Conservation (phyloP, 257 asterid species). For the Dorcoceras hygrometricum region DNA sequence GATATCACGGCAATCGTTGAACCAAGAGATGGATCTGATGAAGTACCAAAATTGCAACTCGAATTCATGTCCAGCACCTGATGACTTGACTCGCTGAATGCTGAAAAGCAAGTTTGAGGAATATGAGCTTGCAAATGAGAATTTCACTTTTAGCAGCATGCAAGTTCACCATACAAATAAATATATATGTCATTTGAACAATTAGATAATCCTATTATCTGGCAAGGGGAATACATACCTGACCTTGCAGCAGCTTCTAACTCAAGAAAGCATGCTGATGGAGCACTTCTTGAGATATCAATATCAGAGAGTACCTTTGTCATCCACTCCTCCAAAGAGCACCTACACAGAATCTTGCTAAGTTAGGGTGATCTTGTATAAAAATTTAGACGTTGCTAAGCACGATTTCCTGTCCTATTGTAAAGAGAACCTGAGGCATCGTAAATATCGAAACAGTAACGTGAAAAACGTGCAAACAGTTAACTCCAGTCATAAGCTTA, state of each 20-base stretch:
- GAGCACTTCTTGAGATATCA: constrained; percentile 66
- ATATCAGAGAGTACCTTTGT: constrained; percentile 56
- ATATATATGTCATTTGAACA: constrained; percentile 5
- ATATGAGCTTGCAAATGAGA: constrained; percentile 7
- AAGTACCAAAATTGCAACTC: constrained; percentile 31
- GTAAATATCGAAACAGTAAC: not conserved
- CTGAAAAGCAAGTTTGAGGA: constrained; percentile 36
- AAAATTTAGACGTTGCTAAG: constrained; percentile 8
- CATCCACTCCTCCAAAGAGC: constrained; percentile 72
- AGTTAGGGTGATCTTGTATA: constrained; percentile 25
- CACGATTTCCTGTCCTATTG: constrained; percentile 11
- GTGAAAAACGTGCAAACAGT: too few relatives aligned
- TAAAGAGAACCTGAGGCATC: constrained; percentile 6
- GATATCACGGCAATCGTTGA: constrained; percentile 36
- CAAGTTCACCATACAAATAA: not conserved
- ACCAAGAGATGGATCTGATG: constrained; percentile 35
- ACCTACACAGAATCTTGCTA: constrained; percentile 57
- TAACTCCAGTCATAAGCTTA: too few relatives aligned
- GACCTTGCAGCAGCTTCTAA: constrained; percentile 82
- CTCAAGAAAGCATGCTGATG: constrained; percentile 67
- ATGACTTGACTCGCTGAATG: constrained; percentile 47
- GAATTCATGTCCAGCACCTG: constrained; percentile 25
- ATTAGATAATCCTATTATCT: not conserved
- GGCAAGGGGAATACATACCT: constrained; percentile 47
- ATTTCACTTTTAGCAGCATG: not conserved